Evolutionary conservation across 306 rosid species (phyloP).

Genomic region (Quercus suber): DNA sequence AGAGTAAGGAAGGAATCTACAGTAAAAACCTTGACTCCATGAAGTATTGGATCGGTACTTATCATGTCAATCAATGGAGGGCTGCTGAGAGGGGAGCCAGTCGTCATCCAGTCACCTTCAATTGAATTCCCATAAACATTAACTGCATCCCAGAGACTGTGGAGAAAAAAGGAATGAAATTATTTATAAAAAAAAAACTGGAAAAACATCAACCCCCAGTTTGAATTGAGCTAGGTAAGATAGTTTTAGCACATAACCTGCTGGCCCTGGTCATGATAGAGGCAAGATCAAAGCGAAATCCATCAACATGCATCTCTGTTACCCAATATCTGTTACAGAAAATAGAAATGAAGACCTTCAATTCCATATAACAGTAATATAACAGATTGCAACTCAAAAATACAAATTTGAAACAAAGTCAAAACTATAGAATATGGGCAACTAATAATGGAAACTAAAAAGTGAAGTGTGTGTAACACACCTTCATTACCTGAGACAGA

Average conservation of each 20-base stretch:
- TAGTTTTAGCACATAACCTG: slow-evolving; percentile 55
- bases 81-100: slow-evolving; percentile 76
- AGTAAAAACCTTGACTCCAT: slow-evolving; percentile 75
- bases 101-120: slow-evolving; percentile 65
- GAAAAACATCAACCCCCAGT: slow-evolving; percentile 15
- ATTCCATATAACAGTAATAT: slow-evolving; percentile 17
- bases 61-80: slow-evolving; percentile 92
- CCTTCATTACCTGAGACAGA: background rate
- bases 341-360: slow-evolving; percentile 24
- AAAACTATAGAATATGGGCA: slow-evolving; percentile 10
- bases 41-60: slow-evolving; percentile 86
- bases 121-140: slow-evolving; percentile 73
- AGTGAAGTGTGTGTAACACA: background rate
- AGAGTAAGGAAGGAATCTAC: slow-evolving; percentile 18
- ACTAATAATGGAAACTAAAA: background rate
- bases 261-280: slow-evolving; percentile 90
- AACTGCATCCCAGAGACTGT: slow-evolving; percentile 79
- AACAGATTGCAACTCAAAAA: slow-evolving; percentile 4
- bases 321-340: slow-evolving; percentile 81
- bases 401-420: slow-evolving; percentile 9
- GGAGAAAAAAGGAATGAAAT: slow-evolving; percentile 31
- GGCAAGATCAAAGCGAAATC: slow-evolving; percentile 99
- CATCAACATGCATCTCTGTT: slow-evolving; percentile 95
- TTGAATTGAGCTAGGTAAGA: slow-evolving; percentile 10
- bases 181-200: slow-evolving; percentile 7